Evolutionary conservation across 2,329 filamentous ascomycete species (phyloP).

Genomic region (Aspergillus aculeatinus): DNA sequence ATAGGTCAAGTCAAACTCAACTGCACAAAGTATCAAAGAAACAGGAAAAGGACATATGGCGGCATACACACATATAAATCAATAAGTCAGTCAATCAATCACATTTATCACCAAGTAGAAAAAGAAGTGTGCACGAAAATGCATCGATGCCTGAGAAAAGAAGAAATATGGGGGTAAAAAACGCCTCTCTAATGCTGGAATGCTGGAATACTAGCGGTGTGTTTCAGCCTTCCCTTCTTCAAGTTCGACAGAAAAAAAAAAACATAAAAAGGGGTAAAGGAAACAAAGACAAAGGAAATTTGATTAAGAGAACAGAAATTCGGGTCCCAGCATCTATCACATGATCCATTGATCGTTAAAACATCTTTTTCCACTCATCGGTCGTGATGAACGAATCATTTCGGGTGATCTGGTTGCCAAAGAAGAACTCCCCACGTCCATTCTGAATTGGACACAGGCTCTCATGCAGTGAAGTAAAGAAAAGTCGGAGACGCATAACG

Average conservation of each 20-base stretch:
- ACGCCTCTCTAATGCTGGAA: constrained; percentile 32
- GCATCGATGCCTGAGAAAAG: constrained; percentile 18
- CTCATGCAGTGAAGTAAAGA: constrained; percentile 7
- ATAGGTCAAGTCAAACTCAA: neutral
- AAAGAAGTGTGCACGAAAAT: constrained; percentile 14
- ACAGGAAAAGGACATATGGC: constrained; percentile 52
- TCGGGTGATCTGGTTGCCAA: constrained; percentile 10
- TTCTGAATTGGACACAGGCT: neutral
- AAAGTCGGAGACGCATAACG: constrained; percentile 13
- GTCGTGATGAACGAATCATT: constrained; percentile 30
- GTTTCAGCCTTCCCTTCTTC: constrained; percentile 18
- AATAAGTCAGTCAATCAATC: constrained; percentile 10
- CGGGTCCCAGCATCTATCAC: constrained; percentile 37
- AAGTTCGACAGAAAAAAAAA: constrained; percentile 13
- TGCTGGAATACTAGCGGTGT: constrained; percentile 24
- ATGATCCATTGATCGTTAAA: constrained; percentile 42
- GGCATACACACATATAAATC: constrained; percentile 79
- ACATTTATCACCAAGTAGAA: neutral
- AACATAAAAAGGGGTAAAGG: constrained; percentile 12
- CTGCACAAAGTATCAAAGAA: no score
- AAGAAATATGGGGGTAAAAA: constrained; percentile 14
- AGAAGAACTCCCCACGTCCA: neutral
- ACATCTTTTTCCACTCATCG: constrained; percentile 34
- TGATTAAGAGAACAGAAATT: constrained; percentile 12
- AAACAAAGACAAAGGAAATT: constrained; percentile 18